Percentiles rank a stretch among this genome's conserved stretches.
These are phyloP conservation scores for Houttuynia cordata DNA, from an alignment of 164 flowering plant species.

Conservation along the genomic window DNA sequence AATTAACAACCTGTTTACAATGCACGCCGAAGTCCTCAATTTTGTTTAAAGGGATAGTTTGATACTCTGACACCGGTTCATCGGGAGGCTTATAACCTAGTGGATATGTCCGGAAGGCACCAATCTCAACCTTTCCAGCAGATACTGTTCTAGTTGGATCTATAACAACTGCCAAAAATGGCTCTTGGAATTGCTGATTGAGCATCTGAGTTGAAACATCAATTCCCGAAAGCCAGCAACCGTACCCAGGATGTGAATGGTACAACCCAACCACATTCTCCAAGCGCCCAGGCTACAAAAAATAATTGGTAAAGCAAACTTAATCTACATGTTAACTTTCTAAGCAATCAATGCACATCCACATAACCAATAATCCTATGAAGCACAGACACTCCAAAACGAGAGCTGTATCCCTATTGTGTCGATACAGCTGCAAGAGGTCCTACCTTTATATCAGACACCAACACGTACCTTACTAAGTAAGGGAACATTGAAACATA, in stretches of 20 bases:
- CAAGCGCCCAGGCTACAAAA: constrained; percentile 73
- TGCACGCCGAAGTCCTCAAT: constrained; percentile 99
- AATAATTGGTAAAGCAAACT: too few species aligned
- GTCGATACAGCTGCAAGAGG: too few species aligned
- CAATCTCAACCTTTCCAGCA: constrained; percentile 98
- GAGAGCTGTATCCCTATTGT: too few species aligned
- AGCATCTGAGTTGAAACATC: constrained; percentile 97
- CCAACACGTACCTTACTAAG: too few species aligned
- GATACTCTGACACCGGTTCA: constrained; percentile 95
- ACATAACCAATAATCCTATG: too few species aligned
- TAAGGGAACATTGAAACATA: too few species aligned
- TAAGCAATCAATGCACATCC: too few species aligned
- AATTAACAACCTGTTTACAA: constrained; percentile 87
- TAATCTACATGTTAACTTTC: too few species aligned
- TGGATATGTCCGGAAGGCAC: constrained; percentile 92
- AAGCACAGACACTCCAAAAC: too few species aligned
- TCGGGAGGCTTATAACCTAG: constrained; percentile 89
- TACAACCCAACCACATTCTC: constrained; percentile 99
- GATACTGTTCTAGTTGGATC: constrained; percentile 98
- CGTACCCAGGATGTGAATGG: constrained; percentile 99
- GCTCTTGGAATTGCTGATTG: constrained; percentile 92
- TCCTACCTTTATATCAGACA: too few species aligned
- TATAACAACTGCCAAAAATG: constrained; percentile 90
- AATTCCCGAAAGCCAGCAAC: constrained; percentile 97
- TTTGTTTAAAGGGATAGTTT: constrained; percentile 90